phyloP scores from a whole-genome alignment of 2,329 filamentous ascomycete species.

The Fusarium sp. region DNA sequence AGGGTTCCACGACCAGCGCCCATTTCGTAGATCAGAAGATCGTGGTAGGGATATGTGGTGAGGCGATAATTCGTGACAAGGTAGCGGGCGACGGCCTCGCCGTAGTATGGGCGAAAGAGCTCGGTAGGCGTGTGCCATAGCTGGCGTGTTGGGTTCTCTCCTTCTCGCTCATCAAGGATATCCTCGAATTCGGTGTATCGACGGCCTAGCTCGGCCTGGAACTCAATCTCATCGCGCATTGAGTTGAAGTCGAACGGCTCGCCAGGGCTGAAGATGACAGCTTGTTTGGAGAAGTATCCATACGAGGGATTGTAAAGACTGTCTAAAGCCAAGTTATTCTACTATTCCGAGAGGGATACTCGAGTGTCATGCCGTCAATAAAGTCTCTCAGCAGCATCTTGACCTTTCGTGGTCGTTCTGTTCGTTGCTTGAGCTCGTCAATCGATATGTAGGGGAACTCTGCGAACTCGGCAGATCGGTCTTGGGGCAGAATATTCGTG shows the following conservation, averaged over 20 bases:
- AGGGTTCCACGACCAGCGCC: constrained; percentile 96
- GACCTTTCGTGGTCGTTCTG: constrained; percentile 82
- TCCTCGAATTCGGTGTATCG: constrained; percentile 94
- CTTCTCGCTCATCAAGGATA: constrained; percentile 74
- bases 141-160: constrained; percentile 78
- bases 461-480: constrained; percentile 82
- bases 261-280: constrained; percentile 93
- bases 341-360: constrained; percentile 9
- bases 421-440: constrained; percentile 76
- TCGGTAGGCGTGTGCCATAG: constrained; percentile 99
- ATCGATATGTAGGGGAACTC: constrained; percentile 86
- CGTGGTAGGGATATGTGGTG: constrained; percentile 92
- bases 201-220: constrained; percentile 78
- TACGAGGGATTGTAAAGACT: constrained; percentile 94
- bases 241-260: constrained; percentile 88
- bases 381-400: constrained; percentile 99
- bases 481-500: constrained; percentile 75
- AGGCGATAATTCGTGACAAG: constrained; percentile 96
- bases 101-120: constrained; percentile 95
- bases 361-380: constrained; percentile 76
- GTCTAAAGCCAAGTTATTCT: constrained; percentile 62
- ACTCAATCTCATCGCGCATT: constrained; percentile 85
- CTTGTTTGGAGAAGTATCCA: constrained; percentile 96
- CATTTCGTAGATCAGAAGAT: constrained; percentile 98
- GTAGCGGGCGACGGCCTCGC: constrained; percentile 96